phyloP scores from a whole-genome alignment of 129 eudicot species.

The Flaveria bidentis region DNA sequence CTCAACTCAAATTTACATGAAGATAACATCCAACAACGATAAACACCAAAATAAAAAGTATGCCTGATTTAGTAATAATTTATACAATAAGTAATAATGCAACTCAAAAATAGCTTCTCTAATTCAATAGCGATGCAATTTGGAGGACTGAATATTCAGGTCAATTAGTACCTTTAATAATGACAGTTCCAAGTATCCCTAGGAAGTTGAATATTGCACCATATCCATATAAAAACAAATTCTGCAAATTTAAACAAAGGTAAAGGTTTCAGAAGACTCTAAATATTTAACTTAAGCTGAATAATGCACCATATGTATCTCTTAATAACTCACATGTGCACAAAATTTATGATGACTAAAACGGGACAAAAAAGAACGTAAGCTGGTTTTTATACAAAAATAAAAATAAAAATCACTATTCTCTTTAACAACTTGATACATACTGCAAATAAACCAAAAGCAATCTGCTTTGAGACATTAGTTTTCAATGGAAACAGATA shows the following conservation, averaged over 20 bases:
- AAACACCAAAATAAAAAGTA: background rate
- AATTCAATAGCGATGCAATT: constrained; percentile 10
- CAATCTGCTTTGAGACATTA: background rate
- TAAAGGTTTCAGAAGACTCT: constrained; percentile 15
- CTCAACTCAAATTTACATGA: background rate
- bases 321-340: background rate
- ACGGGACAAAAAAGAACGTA: background rate
- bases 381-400: background rate
- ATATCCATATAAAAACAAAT: constrained; percentile 90
- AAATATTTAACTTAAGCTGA: background rate
- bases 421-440: background rate
- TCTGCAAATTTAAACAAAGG: constrained; percentile 51
- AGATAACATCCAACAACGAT: background rate
- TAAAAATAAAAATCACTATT: background rate
- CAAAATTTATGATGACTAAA: background rate
- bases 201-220: constrained; percentile 99
- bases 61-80: background rate
- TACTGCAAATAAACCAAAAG: background rate
- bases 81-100: background rate
- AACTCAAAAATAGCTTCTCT: background rate
- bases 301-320: background rate
- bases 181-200: constrained; percentile 72
- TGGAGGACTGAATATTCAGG: background rate
- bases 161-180: constrained; percentile 64
- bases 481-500: too few species aligned